These are phyloP conservation scores for Rhinocladiella similis DNA, from an alignment of 2,329 filamentous ascomycete species.

Conservation along the genomic window DNA sequence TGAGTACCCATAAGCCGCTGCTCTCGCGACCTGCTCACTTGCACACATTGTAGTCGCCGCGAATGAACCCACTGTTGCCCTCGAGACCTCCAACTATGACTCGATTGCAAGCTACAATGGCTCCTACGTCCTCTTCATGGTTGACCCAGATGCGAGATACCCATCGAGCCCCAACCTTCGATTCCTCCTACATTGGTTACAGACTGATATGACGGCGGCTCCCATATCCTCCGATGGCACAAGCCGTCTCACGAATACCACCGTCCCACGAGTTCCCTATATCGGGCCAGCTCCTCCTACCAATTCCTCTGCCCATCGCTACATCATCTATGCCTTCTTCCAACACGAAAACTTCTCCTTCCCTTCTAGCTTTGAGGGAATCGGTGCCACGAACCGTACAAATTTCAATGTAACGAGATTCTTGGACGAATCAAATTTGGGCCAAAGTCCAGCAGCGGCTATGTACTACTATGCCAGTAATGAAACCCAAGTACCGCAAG, in stretches of 20 bases:
- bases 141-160: constrained; percentile 27
- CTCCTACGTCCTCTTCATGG: constrained; percentile 27
- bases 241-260: constrained; percentile 20
- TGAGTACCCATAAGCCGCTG: not conserved
- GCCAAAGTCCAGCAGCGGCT: constrained; percentile 23
- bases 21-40: not conserved
- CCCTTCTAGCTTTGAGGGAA: constrained; percentile 19
- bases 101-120: constrained; percentile 23
- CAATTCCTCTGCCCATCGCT: constrained; percentile 28
- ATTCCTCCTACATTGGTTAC: constrained; percentile 26
- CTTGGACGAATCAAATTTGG: constrained; percentile 20
- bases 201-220: constrained; percentile 19
- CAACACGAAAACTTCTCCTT: constrained; percentile 24
- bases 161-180: constrained; percentile 18
- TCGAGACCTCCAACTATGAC: constrained; percentile 20
- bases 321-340: constrained; percentile 26
- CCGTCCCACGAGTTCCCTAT: constrained; percentile 18
- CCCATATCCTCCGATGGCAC: constrained; percentile 15
- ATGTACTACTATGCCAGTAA: constrained; percentile 27
- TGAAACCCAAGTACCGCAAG: constrained; percentile 21
- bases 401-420: constrained; percentile 23
- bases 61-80: constrained; percentile 19
- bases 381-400: constrained; percentile 18
- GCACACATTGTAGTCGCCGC: constrained; percentile 17
- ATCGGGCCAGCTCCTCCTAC: constrained; percentile 21